Evolutionary conservation across 257 asterid species (phyloP).

Genomic region (Linaria vulgaris): DNA sequence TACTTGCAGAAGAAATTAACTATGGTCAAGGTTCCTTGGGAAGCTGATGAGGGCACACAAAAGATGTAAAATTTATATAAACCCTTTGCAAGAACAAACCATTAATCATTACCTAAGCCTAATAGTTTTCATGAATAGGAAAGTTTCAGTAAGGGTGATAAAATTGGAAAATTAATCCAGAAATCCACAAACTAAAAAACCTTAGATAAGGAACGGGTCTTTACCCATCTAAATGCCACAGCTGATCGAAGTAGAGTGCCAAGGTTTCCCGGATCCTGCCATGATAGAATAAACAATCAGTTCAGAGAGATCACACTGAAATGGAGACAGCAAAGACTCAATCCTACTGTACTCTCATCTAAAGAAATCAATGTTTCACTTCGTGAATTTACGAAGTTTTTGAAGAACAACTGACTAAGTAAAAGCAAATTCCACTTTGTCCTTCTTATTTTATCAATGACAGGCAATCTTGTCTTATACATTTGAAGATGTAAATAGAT

Average conservation of each 20-base stretch:
- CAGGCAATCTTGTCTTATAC: neutral
- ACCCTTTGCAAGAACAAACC: neutral
- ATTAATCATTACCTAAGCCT: neutral
- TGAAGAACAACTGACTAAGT: neutral
- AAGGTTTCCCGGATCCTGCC: slow-evolving; percentile 96
- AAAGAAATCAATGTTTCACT: neutral
- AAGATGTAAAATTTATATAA: neutral
- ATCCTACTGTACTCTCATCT: slow-evolving; percentile 15
- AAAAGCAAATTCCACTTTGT: neutral
- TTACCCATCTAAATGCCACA: slow-evolving; percentile 91
- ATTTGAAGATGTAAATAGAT: neutral
- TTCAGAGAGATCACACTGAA: slow-evolving; percentile 3
- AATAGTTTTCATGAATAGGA: neutral
- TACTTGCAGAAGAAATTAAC: neutral
- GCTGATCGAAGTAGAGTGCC: slow-evolving; percentile 92
- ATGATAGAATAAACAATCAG: slow-evolving; percentile 18
- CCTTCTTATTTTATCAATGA: neutral
- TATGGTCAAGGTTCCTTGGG: neutral
- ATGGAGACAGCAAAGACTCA: neutral
- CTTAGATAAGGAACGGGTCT: slow-evolving; percentile 8
- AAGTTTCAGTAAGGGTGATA: neutral
- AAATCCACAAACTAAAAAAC: neutral
- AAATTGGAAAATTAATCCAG: neutral
- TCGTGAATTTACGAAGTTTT: slow-evolving; percentile 4
- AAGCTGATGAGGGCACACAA: neutral